Conservation (phyloP, 2,329 filamentous ascomycete genomes). For the Trichoderma endophyticum region DNA sequence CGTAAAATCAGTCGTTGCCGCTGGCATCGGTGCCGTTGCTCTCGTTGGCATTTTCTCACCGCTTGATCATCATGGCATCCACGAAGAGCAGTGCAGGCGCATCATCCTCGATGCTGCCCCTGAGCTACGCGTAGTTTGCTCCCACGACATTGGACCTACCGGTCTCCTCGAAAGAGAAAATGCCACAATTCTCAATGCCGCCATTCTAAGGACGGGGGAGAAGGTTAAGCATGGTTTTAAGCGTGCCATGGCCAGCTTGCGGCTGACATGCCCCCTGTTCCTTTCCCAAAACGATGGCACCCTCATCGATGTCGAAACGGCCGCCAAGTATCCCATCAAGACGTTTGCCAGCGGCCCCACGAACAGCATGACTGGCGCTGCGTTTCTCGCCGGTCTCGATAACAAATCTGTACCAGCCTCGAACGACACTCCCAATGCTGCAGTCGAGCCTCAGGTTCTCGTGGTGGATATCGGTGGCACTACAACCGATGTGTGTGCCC, state of each 20-base stretch:
- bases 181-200: slow-evolving; percentile 53
- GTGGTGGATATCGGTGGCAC: slow-evolving; percentile 61
- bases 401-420: slow-evolving; percentile 21
- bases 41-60: slow-evolving; percentile 47
- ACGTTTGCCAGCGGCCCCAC: slow-evolving; percentile 54
- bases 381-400: slow-evolving; percentile 50
- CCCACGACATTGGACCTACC: slow-evolving; percentile 42
- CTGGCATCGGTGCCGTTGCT: slow-evolving; percentile 38
- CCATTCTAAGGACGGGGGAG: slow-evolving; percentile 46
- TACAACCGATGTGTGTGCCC: slow-evolving; percentile 57
- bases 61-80: slow-evolving; percentile 39
- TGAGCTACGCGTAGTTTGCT: slow-evolving; percentile 39
- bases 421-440: slow-evolving; percentile 1
- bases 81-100: slow-evolving; percentile 39
- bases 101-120: slow-evolving; percentile 38
- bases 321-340: slow-evolving; percentile 48
- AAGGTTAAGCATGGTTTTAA: slow-evolving; percentile 47
- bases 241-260: slow-evolving; percentile 42
- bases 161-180: slow-evolving; percentile 50
- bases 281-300: slow-evolving; percentile 55
- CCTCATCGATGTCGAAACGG: slow-evolving; percentile 45
- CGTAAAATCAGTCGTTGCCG: slow-evolving; percentile 32
- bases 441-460: slow-evolving; percentile 34
- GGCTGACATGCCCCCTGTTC: slow-evolving; percentile 43
- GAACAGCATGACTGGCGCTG: slow-evolving; percentile 52